Base-by-base conservation (phyloP, 148 eudicot genomes). In the Beta vulgaris region DNA sequence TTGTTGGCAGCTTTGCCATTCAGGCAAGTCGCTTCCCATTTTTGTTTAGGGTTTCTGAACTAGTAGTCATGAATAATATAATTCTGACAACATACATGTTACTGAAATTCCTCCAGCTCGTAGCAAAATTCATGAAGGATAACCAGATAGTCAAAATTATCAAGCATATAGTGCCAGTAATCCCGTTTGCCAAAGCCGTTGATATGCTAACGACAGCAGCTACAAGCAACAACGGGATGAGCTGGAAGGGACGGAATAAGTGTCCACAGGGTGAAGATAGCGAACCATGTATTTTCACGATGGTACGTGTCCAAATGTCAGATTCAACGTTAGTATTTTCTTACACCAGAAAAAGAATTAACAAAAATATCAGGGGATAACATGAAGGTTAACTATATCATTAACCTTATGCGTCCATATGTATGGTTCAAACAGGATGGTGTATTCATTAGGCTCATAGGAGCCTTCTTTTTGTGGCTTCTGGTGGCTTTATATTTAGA, bases 401-500 rank as follows among this genome's bases (percentile, higher is more conserved):
- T 14, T 44, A 44, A 44, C 19, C 49, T 44, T 44, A 44, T n/a
- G n/a, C n/a, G n/a, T n/a, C n/a, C 9, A 16, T 43, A 61, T 13
- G 6, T 23, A 53, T n/a, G 48, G 37, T 61, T 7, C 39, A 76
- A 68, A 65, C 90, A 91, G 97, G 86, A 83, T 70, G 84, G 82
- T 11, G 74, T 84, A 70, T 89, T 83, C 78, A 60, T 79, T 68
- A 84, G 87, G 88, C 89, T 91, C 67, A 43, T 82, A 54, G 68
- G 76, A 40, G 73, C 86, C 23, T 91, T 87, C 51, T 53, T 78
- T 63, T 25, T 85, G 71, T 89, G 97, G 97, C 82, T 87, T 71
- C 34, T 82, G 43, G 74, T 91, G 84, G 91, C 97, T 35, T 80
- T 91, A 61, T 91, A 91, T 85, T 85, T 89, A 15, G 97, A 91